Evolutionary conservation across 306 rosid genomes (phyloP), one percentile per base, ranked within the genome.

Genomic region (Elaeagnus macrophylla): DNA sequence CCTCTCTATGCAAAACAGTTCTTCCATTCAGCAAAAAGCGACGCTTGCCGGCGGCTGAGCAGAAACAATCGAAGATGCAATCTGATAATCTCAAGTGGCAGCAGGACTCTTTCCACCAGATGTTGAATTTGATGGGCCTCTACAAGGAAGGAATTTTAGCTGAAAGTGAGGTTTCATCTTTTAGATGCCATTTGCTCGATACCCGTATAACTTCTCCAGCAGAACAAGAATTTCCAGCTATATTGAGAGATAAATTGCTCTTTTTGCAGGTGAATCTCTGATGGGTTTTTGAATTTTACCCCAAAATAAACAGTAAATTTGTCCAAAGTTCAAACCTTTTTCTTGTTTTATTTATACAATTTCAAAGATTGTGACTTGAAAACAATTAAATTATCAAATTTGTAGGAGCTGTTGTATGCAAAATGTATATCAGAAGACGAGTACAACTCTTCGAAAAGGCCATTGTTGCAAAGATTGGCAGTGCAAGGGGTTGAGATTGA

Each of bases 31-130:
- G 78, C 78, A 87, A 82, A 70, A 91, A 83, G 42, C 70, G 87
- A 19, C 62, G 80, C 36, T 68, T 87, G 59, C 82, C 79, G 0
- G 39, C 89, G 0, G 65, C 87, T 0, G 95, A 82, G 0, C 82
- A 70, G 12, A 77, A 47, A 68, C 66, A 80, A 8, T 67, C 82
- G 0, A 77, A 72, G 89, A 74, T 91, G 10, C 99, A 87, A 52
- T 80, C 89, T 0, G 96, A 82, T 32, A 91, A 87, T 66, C 93
- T 91, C 19, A 91, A 91, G 55, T 84, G 99, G 96, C 99, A 91
- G 81, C 99, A 91, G 32, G 89, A 82, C 12, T 80, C 95, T 57
- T 91, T 82, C 79, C 99, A 84, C 72, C 99, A 84, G 62, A 67
- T 91, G 9, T 36, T 91, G 60, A 91, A 91, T 51, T 47, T 91